Percentiles rank a stretch among this genome's conserved stretches.
These are phyloP conservation scores for Striga asiatica DNA, from an alignment of 257 asterid genomes.

Conservation along the genomic window DNA sequence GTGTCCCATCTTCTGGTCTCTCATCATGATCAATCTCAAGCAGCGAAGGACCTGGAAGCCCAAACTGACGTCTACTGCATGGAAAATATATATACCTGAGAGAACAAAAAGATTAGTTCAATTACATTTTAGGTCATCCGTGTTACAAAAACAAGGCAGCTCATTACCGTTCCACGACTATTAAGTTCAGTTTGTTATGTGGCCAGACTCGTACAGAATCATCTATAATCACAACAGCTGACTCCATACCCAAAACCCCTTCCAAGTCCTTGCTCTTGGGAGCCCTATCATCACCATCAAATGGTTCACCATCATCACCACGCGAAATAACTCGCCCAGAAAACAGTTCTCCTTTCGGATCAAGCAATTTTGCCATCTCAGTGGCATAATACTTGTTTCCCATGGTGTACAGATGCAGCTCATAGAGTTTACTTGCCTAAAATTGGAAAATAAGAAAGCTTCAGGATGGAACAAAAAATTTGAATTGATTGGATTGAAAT, in stretches of 20 bases:
- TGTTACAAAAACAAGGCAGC: background rate
- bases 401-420: slow-evolving; percentile 94
- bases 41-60: slow-evolving; percentile 89
- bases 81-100: slow-evolving; percentile 89
- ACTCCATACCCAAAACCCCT: slow-evolving; percentile 96
- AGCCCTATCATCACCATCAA: slow-evolving; percentile 75
- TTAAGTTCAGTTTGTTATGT: slow-evolving; percentile 72
- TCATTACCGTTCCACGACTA: slow-evolving; percentile 80
- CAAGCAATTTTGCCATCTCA: slow-evolving; percentile 98
- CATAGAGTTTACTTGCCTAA: slow-evolving; percentile 83
- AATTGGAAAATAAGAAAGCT: slow-evolving; percentile 6
- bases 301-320: slow-evolving; percentile 82
- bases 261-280: slow-evolving; percentile 90
- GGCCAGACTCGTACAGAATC: slow-evolving; percentile 98
- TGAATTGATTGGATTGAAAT: slow-evolving; percentile 5
- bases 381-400: slow-evolving; percentile 97
- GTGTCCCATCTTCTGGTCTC: slow-evolving; percentile 93
- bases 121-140: background rate
- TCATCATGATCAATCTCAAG: slow-evolving; percentile 98
- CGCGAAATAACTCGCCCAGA: slow-evolving; percentile 91
- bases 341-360: slow-evolving; percentile 90
- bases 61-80: slow-evolving; percentile 94
- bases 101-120: slow-evolving; percentile 4
- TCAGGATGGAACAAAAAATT: slow-evolving; percentile 6
- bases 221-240: slow-evolving; percentile 80